Evolutionary conservation across 192 early-diverging fungal species (phyloP), one percentile per base, ranked within the genome.

Genomic region (Backusella luteola): DNA sequence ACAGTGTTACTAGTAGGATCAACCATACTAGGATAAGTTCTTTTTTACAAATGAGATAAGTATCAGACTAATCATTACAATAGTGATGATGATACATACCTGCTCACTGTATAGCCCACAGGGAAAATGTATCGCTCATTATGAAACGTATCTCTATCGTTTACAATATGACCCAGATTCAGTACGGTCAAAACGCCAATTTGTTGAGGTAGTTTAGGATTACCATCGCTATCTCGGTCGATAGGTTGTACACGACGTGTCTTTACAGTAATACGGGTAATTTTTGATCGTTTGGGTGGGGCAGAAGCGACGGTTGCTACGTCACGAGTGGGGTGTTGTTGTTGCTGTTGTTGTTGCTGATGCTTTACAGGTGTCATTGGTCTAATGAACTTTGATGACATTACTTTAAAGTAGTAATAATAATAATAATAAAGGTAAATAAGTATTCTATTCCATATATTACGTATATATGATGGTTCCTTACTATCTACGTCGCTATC

Each of bases 51-150:
- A 49, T 32, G 69, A 42, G 6, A 44, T 32, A 19, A 26, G 75
- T 49, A 49, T 49, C 46, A 38, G 42, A 4, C 12, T 56, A 52
- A 38, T 3, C 14, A 17, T 14, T 42, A 0, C 21, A 36, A 32
- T 26, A 21, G 59, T 34, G 19, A 6, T 39, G 15, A 42, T 32
- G 15, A 5, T 21, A 39, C 36, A 75, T 77, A 85, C 84, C 84
- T 79, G 76, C 79, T 86, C 7, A 91, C 87, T 29, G 82, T 90
- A 82, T 93, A 98, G n/a, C 96, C 96, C 21, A 95, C 91, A 1
- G 96, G 96, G 86, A 89, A 98, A 66, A 98, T 97, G 74, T 98
- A 97, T n/a, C 96, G 88, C 76, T 97, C 95, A 76, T 89, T 94
- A 74, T 98, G 96, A 82, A 92, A 98, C 2, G 89, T 84, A 42